Conservation (phyloP, 2,329 filamentous ascomycete species). For the Nemania sp. region DNA sequence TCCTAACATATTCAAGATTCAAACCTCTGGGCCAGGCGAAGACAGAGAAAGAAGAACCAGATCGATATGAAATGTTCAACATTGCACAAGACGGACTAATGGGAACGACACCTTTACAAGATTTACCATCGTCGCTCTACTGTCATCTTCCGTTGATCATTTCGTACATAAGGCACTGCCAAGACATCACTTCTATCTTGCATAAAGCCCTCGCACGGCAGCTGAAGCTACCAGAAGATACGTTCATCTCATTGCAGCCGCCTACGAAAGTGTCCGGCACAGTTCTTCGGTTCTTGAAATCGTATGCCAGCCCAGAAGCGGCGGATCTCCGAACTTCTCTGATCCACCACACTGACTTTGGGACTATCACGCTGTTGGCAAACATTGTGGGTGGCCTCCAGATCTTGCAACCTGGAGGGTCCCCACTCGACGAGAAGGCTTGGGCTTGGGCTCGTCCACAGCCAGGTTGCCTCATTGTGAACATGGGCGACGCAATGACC, state of each 20-base stretch:
- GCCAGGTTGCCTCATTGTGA: slow-evolving; percentile 34
- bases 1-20: slow-evolving; percentile 10
- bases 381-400: slow-evolving; percentile 36
- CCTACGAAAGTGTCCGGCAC: slow-evolving; percentile 36
- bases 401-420: background rate
- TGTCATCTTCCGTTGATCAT: slow-evolving; percentile 9
- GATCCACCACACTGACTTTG: slow-evolving; percentile 43
- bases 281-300: slow-evolving; percentile 29
- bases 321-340: slow-evolving; percentile 33
- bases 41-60: slow-evolving; percentile 32
- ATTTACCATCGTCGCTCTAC: slow-evolving; percentile 16
- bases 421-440: background rate
- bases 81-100: slow-evolving; percentile 39
- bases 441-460: slow-evolving; percentile 34
- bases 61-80: slow-evolving; percentile 38
- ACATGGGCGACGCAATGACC: slow-evolving; percentile 31
- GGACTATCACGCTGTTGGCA: slow-evolving; percentile 42
- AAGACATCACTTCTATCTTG: slow-evolving; percentile 27
- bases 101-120: slow-evolving; percentile 26
- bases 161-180: slow-evolving; percentile 23
- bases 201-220: slow-evolving; percentile 31
- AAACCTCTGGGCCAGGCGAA: slow-evolving; percentile 24
- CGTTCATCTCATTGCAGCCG: slow-evolving; percentile 33
- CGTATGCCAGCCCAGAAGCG: slow-evolving; percentile 22
- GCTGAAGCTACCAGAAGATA: slow-evolving; percentile 31